These are phyloP conservation scores for Apiospora kogelbergensis DNA, from an alignment of 2,329 filamentous ascomycete genomes.

Conservation along the genomic window DNA sequence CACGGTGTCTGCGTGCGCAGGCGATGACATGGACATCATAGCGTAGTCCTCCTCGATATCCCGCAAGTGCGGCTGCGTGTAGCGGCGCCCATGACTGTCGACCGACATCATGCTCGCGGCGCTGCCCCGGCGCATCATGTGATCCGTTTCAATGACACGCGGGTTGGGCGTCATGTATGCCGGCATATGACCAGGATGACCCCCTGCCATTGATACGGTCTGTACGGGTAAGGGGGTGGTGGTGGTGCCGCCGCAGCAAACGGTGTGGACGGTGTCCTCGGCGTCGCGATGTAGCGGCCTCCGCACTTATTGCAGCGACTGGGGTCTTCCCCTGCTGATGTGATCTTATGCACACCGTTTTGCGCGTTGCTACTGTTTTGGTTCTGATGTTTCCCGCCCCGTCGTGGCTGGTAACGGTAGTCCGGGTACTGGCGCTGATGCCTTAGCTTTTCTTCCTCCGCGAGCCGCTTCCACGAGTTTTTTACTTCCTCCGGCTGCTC, in stretches of 20 bases:
- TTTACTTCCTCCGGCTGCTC: slow-evolving; percentile 73
- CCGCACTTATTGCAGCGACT: slow-evolving; percentile 70
- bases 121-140: slow-evolving; percentile 29
- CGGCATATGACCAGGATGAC: slow-evolving; percentile 15
- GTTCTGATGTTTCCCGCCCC: slow-evolving; percentile 46
- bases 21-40: slow-evolving; percentile 26
- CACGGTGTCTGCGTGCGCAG: not conserved
- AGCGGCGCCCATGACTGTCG: slow-evolving; percentile 64
- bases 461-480: slow-evolving; percentile 82
- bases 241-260: slow-evolving; percentile 33
- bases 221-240: slow-evolving; percentile 23
- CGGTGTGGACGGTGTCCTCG: slow-evolving; percentile 56
- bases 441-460: slow-evolving; percentile 88
- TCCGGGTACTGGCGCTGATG: slow-evolving; percentile 90
- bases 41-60: slow-evolving; percentile 39
- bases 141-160: slow-evolving; percentile 28
- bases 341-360: not conserved
- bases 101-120: slow-evolving; percentile 36
- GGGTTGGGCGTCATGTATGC: slow-evolving; percentile 25
- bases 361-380: slow-evolving; percentile 29
- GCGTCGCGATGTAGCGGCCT: slow-evolving; percentile 64
- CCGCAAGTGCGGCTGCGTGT: slow-evolving; percentile 42
- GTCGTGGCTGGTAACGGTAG: slow-evolving; percentile 89
- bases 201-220: slow-evolving; percentile 3
- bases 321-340: slow-evolving; percentile 41